These are phyloP conservation scores for Pyrenula massariospora DNA, from an alignment of 495 filamentous ascomycete species.

Conservation along the genomic window DNA sequence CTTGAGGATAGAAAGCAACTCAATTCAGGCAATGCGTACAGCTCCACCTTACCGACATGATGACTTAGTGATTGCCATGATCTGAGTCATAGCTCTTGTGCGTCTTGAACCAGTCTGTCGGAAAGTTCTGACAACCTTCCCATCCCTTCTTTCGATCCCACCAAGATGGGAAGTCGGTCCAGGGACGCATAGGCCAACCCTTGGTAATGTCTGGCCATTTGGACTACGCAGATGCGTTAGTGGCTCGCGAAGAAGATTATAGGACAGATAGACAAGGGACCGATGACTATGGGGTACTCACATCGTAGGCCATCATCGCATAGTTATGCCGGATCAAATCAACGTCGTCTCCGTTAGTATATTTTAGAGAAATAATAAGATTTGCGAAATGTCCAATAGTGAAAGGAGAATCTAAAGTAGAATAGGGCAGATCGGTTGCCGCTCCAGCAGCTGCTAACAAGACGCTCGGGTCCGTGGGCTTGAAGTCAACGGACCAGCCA, in stretches of 20 bases:
- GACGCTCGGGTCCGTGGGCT: not conserved
- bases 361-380: not conserved
- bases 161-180: not conserved
- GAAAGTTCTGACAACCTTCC: not conserved
- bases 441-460: not conserved
- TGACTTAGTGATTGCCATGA: too few species aligned
- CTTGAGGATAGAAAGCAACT: too few species aligned
- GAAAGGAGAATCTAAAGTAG: not conserved
- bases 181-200: not conserved
- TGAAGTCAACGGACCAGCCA: not conserved
- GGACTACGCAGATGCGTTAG: not conserved
- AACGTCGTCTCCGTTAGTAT: not conserved
- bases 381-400: not conserved
- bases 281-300: not conserved
- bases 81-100: not conserved
- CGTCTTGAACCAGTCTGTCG: not conserved
- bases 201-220: not conserved
- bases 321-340: not conserved
- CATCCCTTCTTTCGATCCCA: not conserved
- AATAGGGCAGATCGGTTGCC: not conserved
- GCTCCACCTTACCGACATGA: too few species aligned
- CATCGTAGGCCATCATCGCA: not conserved
- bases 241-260: not conserved
- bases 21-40: too few species aligned
- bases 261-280: not conserved